Base-by-base conservation (phyloP, 2,329 filamentous ascomycete species). In the Colletotrichum eremochloae region DNA sequence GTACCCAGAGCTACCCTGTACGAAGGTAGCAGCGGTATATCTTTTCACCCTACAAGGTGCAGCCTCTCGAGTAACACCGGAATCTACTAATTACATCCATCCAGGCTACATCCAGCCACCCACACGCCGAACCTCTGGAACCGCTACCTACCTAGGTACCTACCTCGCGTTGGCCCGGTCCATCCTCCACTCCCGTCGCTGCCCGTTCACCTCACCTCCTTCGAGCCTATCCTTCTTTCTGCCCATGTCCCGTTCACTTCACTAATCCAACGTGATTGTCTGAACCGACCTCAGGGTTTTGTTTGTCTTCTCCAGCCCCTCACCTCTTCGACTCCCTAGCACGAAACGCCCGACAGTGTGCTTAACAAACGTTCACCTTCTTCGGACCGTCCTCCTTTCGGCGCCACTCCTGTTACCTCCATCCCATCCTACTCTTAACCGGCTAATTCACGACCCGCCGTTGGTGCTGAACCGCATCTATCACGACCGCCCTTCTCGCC, bases 171-270 rank as follows among this genome's bases (percentile, higher is more conserved):
- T 55, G 46, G 48, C n/a, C 63, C 46, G 61, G 46, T 33, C 60
- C 33, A 29, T 56, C 67, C 42, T 61, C 56, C 64, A 62, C 62
- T 67, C 67, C 53, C 46, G 38, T 67, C 56, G 63, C 67, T 67
- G 67, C 63, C 67, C 57, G 31, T 70, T 70, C 56, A 63, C 64
- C 58, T 71, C 64, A 68, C 64, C 68, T 67, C 55, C 62, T 57
- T 67, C 56, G 50, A 42, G 55, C 40, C 64, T 53, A 42, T 52
- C 63, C 53, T 57, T 24, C 46, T 56, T 42, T 44, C 42, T 33
- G 40, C 31, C 38, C 58, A 42, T 42, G 42, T 57, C 67, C 18
- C 50, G 44, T 56, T 63, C 56, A 44, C 46, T 40, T 67, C 44
- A 60, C 67, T 70, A 60, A 67, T 60, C 44, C 62, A 46, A 57